Evolutionary conservation across 2,329 filamentous ascomycete genomes (phyloP).

Genomic region (Alternaria triticina): DNA sequence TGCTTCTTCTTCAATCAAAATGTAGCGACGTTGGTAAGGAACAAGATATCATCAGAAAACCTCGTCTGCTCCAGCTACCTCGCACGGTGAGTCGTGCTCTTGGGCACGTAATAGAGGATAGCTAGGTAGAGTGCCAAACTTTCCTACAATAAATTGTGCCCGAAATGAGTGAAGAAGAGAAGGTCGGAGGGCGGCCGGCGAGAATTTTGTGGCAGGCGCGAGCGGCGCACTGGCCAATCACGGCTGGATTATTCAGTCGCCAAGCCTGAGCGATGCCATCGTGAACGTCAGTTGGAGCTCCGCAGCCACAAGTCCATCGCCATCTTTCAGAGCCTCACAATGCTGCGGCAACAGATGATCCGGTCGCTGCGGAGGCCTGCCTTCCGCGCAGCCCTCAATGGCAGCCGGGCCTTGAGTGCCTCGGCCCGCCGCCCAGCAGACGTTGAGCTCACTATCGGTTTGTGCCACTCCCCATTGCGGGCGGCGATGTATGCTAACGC

Average conservation of each 20-base stretch:
- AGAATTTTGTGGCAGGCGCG: constrained; percentile 36
- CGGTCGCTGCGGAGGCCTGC: constrained; percentile 66
- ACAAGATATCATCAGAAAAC: constrained; percentile 63
- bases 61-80: constrained; percentile 72
- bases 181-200: constrained; percentile 16
- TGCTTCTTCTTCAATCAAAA: constrained; percentile 18
- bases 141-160: constrained; percentile 72
- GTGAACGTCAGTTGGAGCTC: constrained; percentile 35
- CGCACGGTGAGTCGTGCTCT: constrained; percentile 62
- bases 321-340: constrained; percentile 50
- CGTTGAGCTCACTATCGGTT: constrained; percentile 96
- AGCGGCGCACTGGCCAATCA: constrained; percentile 42
- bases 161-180: constrained; percentile 63
- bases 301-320: constrained; percentile 33
- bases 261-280: constrained; percentile 23
- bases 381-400: constrained; percentile 60
- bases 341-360: constrained; percentile 69
- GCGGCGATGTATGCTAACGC: constrained; percentile 42
- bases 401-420: constrained; percentile 81
- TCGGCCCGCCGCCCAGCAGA: constrained; percentile 81
- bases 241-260: constrained; percentile 27
- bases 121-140: constrained; percentile 56
- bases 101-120: constrained; percentile 69
- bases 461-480: constrained; percentile 48
- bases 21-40: constrained; percentile 74